Base-by-base conservation (phyloP, 495 filamentous ascomycete genomes). In the Talaromyces wortmannii region DNA sequence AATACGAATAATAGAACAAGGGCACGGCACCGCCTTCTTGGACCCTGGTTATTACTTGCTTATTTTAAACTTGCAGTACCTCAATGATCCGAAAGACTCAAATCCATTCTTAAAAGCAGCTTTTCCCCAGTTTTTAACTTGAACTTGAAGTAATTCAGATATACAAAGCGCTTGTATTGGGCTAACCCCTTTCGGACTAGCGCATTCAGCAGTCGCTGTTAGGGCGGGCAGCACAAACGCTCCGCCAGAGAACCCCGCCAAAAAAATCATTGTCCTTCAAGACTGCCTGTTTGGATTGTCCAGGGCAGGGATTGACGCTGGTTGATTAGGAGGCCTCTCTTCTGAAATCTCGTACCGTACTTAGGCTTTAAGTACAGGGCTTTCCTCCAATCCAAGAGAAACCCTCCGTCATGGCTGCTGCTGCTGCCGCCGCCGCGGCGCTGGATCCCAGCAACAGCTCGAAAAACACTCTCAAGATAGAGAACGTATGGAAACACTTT, bases 401-500 rank as follows among this genome's bases (percentile, higher is more conserved):
- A 10, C 36, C 36, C 36, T 23, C 17, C 52, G 45, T 32, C 61
- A 83, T 83, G 79, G 75, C 78, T 57, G 74, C 78, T 58, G 74
- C 78, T 36, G 76, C 78, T 66, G 80, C 76, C 45, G 77, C 78
- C 44, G 66, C 74, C 61, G 73, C 78, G 65, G 78, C 75, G 63
- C 75, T 85, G 61, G 81, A 85, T 63, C 82, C 82, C 55, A 73
- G 69, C 62, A 80, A 81, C 58, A 78, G 75, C 64, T 76, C 81
- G 12, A 84, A 86, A 62, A 83, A 83, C 48, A 90, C 85, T 31
- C 67, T 90, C 52, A 89, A 89, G 66, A 76, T 90, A 51, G 86
- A 90, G 74, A 90, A 88, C 68, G 83, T 85, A 61, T 57, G 66
- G 53, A 33, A 48, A 48, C 51, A 32, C 60, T 54, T 67, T 66